Conservation (phyloP, 305 asterid species). For the Striga hermonthica region DNA sequence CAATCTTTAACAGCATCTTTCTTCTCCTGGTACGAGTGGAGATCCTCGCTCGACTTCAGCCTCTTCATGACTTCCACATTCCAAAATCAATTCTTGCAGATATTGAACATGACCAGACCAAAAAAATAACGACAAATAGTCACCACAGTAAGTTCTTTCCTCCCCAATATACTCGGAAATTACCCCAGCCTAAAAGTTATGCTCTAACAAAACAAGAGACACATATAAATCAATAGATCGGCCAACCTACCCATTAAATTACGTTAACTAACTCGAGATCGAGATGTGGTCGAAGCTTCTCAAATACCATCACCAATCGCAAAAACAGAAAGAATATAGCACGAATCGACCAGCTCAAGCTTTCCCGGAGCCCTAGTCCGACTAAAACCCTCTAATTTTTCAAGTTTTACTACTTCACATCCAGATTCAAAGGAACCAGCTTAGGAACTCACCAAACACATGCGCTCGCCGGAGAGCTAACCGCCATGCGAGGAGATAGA, state of each 20-base stretch:
- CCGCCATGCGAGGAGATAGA: constrained; percentile 9
- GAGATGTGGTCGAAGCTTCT: constrained; percentile 6
- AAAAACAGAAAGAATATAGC: constrained; percentile 28
- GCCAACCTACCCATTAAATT: constrained; percentile 24
- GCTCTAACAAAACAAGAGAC: constrained; percentile 14
- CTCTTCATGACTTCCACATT: constrained; percentile 56
- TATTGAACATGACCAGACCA: constrained; percentile 25
- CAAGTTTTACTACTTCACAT: no score
- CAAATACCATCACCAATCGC: constrained; percentile 20
- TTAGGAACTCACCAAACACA: constrained; percentile 35
- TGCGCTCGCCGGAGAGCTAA: constrained; percentile 35
- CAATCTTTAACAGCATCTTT: constrained; percentile 67
- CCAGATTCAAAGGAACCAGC: constrained; percentile 35
- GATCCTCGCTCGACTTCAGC: constrained; percentile 83
- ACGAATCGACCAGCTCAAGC: constrained; percentile 28
- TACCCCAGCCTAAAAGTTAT: no score
- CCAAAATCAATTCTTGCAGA: constrained; percentile 23
- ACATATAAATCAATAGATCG: constrained; percentile 34
- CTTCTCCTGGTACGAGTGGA: constrained; percentile 60
- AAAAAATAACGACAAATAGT: constrained; percentile 19
- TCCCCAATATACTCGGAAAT: neutral
- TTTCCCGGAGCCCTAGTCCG: constrained; percentile 9
- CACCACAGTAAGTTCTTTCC: no score
- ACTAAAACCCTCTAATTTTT: no score
- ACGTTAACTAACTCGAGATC: constrained; percentile 22